phyloP scores from a whole-genome alignment of 768 basidiomycete genomes.

The Russula vinacea region DNA sequence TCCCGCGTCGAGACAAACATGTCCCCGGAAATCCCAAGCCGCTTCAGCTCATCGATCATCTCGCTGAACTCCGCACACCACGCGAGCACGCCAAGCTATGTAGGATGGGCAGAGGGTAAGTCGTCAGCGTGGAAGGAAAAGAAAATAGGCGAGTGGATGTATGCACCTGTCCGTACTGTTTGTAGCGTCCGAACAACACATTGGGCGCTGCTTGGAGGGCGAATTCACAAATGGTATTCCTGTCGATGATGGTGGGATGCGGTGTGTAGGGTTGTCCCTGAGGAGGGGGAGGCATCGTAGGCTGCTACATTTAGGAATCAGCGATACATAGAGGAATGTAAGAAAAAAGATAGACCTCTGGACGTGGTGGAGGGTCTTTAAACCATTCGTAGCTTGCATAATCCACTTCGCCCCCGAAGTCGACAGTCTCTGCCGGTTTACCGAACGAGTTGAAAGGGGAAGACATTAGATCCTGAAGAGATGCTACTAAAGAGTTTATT shows the following conservation, averaged over 20 bases:
- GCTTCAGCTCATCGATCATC: slow-evolving; percentile 77
- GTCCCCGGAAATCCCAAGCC: slow-evolving; percentile 78
- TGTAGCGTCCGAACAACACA: slow-evolving; percentile 73
- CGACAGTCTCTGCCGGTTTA: slow-evolving; percentile 68
- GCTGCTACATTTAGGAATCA: neutral
- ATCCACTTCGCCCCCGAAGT: slow-evolving; percentile 71
- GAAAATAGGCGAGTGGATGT: neutral
- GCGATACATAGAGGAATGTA: neutral
- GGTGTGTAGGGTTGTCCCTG: slow-evolving; percentile 58
- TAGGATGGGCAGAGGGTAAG: neutral
- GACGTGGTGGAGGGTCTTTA: slow-evolving; percentile 53
- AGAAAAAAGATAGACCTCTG: slow-evolving; percentile 36
- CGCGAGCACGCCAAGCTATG: slow-evolving; percentile 78
- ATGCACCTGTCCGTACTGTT: slow-evolving; percentile 81
- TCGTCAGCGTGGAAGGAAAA: neutral
- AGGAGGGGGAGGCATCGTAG: slow-evolving; percentile 32
- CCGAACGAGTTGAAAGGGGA: slow-evolving; percentile 36
- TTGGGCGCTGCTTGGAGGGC: slow-evolving; percentile 76
- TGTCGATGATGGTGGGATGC: slow-evolving; percentile 61
- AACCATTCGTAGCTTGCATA: slow-evolving; percentile 73
- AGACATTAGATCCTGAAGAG: slow-evolving; percentile 26
- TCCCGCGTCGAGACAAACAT: slow-evolving; percentile 82
- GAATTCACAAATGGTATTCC: slow-evolving; percentile 72
- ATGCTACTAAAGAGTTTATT: slow-evolving; percentile 15
- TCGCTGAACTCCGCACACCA: slow-evolving; percentile 89